Conservation (phyloP, 73 alveolate genomes). For the Paramecium bursaria region DNA sequence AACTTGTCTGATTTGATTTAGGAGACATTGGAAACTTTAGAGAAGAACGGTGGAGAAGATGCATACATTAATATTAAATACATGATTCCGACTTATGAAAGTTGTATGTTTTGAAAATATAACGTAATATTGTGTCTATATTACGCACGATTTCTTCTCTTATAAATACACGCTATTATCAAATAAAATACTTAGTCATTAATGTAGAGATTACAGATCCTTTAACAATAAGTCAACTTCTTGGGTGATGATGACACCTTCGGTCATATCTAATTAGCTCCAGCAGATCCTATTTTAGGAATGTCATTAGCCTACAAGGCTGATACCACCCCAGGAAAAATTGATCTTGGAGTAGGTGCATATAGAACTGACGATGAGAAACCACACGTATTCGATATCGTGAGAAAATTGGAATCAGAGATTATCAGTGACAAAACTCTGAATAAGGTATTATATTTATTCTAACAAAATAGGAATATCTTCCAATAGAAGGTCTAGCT, state of each 20-base stretch:
- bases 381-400: slow-evolving; percentile 87
- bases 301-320: slow-evolving; percentile 80
- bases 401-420: slow-evolving; percentile 84
- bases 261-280: slow-evolving; percentile 80
- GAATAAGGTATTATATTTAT: slow-evolving; percentile 41
- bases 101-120: slow-evolving; percentile 91
- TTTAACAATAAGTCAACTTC: too few relatives aligned
- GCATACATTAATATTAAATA: slow-evolving; percentile 98
- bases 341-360: slow-evolving; percentile 95
- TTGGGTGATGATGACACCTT: slow-evolving; percentile 78
- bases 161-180: too few relatives aligned
- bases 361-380: slow-evolving; percentile 93
- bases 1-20: slow-evolving; percentile 96
- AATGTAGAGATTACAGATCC: not conserved
- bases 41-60: slow-evolving; percentile 99
- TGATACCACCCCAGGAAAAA: slow-evolving; percentile 84
- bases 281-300: slow-evolving; percentile 95
- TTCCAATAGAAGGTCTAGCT: slow-evolving; percentile 94
- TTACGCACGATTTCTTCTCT: too few relatives aligned
- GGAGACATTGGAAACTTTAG: slow-evolving; percentile 98
- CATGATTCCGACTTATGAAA: slow-evolving; percentile 99
- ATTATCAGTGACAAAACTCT: slow-evolving; percentile 78
- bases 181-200: too few relatives aligned
- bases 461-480: slow-evolving; percentile 89
- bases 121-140: too few relatives aligned